Conservation (phyloP, 2,329 filamentous ascomycete species). For the Byssothecium circinans region DNA sequence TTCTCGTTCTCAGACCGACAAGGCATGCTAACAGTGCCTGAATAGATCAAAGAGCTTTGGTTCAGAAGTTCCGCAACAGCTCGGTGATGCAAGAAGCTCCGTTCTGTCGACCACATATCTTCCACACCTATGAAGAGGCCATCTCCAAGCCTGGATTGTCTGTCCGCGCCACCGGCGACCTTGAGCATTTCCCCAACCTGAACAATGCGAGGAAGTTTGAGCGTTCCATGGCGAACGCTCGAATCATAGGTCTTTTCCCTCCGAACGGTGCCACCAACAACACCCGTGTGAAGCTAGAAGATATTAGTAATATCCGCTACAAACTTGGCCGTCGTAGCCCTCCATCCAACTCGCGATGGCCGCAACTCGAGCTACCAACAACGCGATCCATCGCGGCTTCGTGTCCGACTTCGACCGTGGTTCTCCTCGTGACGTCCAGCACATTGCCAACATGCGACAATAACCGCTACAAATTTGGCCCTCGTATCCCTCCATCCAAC, state of each 20-base stretch:
- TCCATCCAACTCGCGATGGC: no score
- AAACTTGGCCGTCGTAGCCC: no score
- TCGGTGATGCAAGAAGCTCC: slow-evolving; percentile 88
- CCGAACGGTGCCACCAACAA: no score
- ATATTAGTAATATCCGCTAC: no score
- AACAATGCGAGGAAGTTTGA: slow-evolving; percentile 88
- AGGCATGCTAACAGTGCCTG: no score
- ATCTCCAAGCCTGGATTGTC: slow-evolving; percentile 38
- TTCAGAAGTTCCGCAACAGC: slow-evolving; percentile 96
- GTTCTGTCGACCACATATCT: slow-evolving; percentile 76
- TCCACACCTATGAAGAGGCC: slow-evolving; percentile 53
- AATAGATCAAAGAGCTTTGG: no score
- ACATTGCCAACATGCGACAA: slow-evolving; percentile 22
- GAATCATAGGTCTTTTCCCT: slow-evolving; percentile 83
- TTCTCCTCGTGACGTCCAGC: slow-evolving; percentile 53
- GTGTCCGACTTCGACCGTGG: slow-evolving; percentile 81
- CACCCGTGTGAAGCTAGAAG: no score
- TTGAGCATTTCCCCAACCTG: slow-evolving; percentile 76
- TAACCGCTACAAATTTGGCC: no score
- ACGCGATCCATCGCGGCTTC: slow-evolving; percentile 74
- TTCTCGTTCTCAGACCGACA: no score
- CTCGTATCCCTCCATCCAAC: no score
- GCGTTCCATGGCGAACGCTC: slow-evolving; percentile 82
- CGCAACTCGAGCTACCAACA: slow-evolving; percentile 72
- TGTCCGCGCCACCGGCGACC: slow-evolving; percentile 61